Percentiles rank a stretch among this genome's conserved stretches.
Conservation (phyloP, 805 yeast species). For the Dipodascus geniculatus region DNA sequence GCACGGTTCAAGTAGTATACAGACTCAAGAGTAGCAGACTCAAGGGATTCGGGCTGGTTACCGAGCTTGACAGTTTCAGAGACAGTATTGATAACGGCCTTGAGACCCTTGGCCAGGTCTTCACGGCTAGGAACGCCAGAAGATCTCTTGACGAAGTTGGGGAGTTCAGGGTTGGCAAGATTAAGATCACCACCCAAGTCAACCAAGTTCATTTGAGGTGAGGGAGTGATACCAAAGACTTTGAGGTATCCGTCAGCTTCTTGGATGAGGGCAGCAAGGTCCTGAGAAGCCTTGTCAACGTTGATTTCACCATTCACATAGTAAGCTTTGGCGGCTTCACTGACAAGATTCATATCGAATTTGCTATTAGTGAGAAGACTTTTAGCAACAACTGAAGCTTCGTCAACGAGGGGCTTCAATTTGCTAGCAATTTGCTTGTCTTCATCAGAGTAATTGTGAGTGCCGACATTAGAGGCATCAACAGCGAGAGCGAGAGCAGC, state of each 20-base stretch:
- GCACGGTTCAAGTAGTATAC: neutral
- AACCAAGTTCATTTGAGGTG: neutral
- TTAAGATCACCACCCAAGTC: neutral
- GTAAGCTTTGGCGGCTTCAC: neutral
- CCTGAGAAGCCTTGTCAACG: neutral
- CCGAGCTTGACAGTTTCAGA: neutral
- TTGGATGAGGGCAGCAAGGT: neutral
- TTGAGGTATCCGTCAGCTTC: neutral
- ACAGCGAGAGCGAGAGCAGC: neutral
- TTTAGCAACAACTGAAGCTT: neutral
- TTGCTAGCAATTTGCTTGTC: neutral
- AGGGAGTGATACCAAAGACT: neutral
- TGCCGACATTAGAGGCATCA: neutral
- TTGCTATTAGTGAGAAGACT: neutral
- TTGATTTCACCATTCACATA: neutral
- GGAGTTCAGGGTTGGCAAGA: neutral
- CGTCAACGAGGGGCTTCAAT: neutral
- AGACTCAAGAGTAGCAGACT: neutral
- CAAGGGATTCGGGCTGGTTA: neutral
- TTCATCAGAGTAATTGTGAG: neutral
- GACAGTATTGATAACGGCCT: neutral
- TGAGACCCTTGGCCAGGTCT: neutral
- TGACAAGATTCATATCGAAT: neutral
- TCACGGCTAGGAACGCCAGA: neutral
- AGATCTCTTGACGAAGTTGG: neutral